Evolutionary conservation across 1,139 yeast genomes (phyloP).

Genomic region (Blastobotrys petasosporus): DNA sequence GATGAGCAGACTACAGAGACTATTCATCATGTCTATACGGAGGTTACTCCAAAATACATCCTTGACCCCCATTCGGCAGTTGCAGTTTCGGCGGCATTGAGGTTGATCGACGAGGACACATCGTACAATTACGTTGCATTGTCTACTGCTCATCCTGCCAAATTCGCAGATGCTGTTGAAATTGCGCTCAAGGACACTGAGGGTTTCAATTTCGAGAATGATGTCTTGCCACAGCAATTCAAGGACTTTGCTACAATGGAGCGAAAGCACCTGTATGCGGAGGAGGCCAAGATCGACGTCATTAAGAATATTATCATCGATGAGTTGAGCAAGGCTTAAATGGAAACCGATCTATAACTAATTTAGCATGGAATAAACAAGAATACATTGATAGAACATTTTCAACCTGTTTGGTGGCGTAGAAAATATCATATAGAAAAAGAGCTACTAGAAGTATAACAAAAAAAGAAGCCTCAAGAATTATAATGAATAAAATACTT

Average conservation of each 20-base stretch:
- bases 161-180: slow-evolving; percentile 93
- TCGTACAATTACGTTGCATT: slow-evolving; percentile 61
- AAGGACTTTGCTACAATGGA: slow-evolving; percentile 63
- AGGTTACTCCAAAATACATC: slow-evolving; percentile 64
- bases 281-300: slow-evolving; percentile 63
- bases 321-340: slow-evolving; percentile 49
- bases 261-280: slow-evolving; percentile 71
- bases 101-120: slow-evolving; percentile 48
- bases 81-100: slow-evolving; percentile 74
- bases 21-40: slow-evolving; percentile 60
- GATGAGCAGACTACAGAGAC: slow-evolving; percentile 72
- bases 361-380: too few species aligned
- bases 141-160: slow-evolving; percentile 98
- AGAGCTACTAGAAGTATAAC: too few species aligned
- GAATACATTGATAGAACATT: too few species aligned
- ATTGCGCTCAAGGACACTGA: slow-evolving; percentile 59
- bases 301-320: slow-evolving; percentile 71
- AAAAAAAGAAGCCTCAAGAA: too few species aligned
- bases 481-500: too few species aligned
- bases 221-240: slow-evolving; percentile 85
- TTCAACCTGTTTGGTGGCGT: too few species aligned
- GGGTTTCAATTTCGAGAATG: slow-evolving; percentile 77
- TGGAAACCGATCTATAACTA: too few species aligned
- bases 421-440: too few species aligned
- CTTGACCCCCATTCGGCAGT: slow-evolving; percentile 97